Conservation (phyloP, 2,329 filamentous ascomycete genomes). For the Xylariales sp. region DNA sequence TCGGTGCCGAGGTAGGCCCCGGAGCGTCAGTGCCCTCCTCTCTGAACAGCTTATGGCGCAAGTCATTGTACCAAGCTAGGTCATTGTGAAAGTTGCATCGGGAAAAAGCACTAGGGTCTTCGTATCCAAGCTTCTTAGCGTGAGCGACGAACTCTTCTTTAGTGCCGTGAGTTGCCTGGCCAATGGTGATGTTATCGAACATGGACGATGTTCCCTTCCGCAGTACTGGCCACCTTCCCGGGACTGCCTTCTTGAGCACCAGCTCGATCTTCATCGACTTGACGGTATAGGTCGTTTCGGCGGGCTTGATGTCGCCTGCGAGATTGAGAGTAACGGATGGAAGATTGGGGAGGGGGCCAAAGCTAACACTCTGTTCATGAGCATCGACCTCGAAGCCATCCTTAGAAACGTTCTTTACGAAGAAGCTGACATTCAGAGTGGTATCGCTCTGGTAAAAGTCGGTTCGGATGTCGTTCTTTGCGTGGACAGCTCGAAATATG, state of each 20-base stretch:
- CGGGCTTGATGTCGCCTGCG: slow-evolving; percentile 58
- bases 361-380: slow-evolving; percentile 15
- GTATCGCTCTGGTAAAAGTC: slow-evolving; percentile 38
- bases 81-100: slow-evolving; percentile 14
- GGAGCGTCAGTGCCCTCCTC: neutral
- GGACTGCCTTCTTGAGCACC: slow-evolving; percentile 59
- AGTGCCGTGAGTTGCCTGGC: neutral
- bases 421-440: slow-evolving; percentile 32
- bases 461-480: slow-evolving; percentile 29
- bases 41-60: neutral
- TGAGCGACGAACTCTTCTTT: neutral
- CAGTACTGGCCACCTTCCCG: slow-evolving; percentile 65
- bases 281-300: slow-evolving; percentile 57
- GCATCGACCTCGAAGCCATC: slow-evolving; percentile 35
- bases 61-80: slow-evolving; percentile 18
- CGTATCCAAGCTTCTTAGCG: slow-evolving; percentile 11
- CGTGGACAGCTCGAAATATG: slow-evolving; percentile 14
- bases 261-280: slow-evolving; percentile 79
- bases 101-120: slow-evolving; percentile 14
- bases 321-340: slow-evolving; percentile 56
- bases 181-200: slow-evolving; percentile 18
- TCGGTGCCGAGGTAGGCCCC: slow-evolving; percentile 1
- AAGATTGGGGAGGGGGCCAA: slow-evolving; percentile 45
- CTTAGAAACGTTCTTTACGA: slow-evolving; percentile 37
- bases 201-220: slow-evolving; percentile 35